phyloP scores from a whole-genome alignment of 768 basidiomycete species.

The Termitomyces sp. region DNA sequence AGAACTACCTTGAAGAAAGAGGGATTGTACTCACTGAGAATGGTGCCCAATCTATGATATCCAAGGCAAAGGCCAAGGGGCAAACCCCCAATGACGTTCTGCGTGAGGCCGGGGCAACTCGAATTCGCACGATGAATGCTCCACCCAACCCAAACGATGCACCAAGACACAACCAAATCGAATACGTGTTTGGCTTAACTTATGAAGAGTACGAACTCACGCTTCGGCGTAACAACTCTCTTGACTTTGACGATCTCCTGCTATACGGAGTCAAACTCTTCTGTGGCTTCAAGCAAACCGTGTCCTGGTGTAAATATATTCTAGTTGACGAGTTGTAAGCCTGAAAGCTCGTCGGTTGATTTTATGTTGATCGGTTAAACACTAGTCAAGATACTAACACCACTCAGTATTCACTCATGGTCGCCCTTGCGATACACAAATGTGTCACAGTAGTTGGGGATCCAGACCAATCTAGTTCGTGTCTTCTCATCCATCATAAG shows the following conservation, averaged over 20 bases:
- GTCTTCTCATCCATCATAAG: not conserved
- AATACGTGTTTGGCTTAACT: conserved; percentile 41
- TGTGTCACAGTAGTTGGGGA: conserved; percentile 83
- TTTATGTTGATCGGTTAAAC: not conserved
- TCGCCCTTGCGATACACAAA: conserved; percentile 46
- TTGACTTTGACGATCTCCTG: conserved; percentile 88
- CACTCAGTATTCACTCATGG: conserved; percentile 79
- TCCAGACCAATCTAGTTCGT: conserved; percentile 81
- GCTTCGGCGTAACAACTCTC: conserved; percentile 56
- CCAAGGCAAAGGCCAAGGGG: conserved; percentile 70
- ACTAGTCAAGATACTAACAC: conserved; percentile 74
- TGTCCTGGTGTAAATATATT: conserved; percentile 60
- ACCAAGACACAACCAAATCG: conserved; percentile 20
- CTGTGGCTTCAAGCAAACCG: conserved; percentile 37
- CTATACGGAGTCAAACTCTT: conserved; percentile 69
- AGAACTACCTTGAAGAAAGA: conserved; percentile 37
- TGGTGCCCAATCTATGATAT: conserved; percentile 56
- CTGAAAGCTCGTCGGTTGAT: not conserved
- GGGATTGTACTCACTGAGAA: conserved; percentile 51
- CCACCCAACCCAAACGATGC: not conserved
- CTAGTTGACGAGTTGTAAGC: conserved; percentile 81
- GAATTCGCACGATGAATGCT: not conserved
- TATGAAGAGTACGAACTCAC: conserved; percentile 63
- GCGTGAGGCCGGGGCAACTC: conserved; percentile 9
- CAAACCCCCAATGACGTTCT: conserved; percentile 38